These are phyloP conservation scores for Leishmania arabica DNA, from an alignment of 208 protist genomes.

Conservation along the genomic window DNA sequence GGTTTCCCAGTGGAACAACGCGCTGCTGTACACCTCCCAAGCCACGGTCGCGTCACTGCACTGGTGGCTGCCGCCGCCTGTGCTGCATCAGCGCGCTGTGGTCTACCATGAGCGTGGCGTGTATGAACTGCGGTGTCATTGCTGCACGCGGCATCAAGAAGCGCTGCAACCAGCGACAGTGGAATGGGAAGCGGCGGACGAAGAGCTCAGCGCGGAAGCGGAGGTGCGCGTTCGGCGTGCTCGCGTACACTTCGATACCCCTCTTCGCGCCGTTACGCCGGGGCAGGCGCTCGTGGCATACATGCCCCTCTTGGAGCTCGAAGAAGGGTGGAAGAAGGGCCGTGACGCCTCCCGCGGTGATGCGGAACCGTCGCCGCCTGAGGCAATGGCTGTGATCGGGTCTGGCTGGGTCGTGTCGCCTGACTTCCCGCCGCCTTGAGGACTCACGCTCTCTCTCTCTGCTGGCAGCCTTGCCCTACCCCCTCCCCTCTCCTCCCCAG, in stretches of 20 bases:
- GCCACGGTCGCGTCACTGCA: constrained; percentile 13
- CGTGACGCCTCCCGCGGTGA: background rate
- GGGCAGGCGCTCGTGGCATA: constrained; percentile 74
- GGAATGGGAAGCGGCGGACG: constrained; percentile 30
- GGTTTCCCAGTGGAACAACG: constrained; percentile 62
- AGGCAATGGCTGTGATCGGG: constrained; percentile 19
- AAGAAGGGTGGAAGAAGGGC: background rate
- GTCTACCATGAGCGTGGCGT: background rate
- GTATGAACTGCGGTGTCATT: constrained; percentile 34
- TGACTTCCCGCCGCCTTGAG: background rate
- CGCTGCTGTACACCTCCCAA: constrained; percentile 31
- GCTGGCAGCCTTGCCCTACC: background rate
- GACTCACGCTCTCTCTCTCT: too few relatives aligned
- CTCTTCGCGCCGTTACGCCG: constrained; percentile 57
- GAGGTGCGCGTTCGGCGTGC: constrained; percentile 5
- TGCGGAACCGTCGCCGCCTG: background rate
- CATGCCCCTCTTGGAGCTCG: constrained; percentile 13
- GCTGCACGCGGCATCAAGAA: constrained; percentile 64
- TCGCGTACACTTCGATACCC: constrained; percentile 35
- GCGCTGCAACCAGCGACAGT: constrained; percentile 41
- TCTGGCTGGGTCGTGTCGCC: constrained; percentile 6
- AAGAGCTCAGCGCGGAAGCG: constrained; percentile 1
- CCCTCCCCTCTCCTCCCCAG: background rate
- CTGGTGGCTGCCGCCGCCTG: constrained; percentile 14
- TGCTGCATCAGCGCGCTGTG: background rate